Evolutionary conservation across 768 basidiomycete genomes (phyloP), one percentile per base, ranked within the genome.

Genomic region (Podaxis mareebaensis): DNA sequence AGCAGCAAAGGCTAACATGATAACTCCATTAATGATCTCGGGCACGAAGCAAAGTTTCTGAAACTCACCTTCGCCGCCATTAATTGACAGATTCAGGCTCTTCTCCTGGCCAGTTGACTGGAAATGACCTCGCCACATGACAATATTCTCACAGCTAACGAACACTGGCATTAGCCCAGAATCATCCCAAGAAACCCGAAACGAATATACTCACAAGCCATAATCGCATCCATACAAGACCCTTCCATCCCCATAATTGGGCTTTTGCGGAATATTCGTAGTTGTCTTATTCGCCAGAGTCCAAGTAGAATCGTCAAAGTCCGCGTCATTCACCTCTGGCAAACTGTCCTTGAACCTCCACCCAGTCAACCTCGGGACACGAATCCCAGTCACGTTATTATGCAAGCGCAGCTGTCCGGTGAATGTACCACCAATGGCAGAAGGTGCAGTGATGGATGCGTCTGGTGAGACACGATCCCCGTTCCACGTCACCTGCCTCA

Each of bases 161-260:
- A 58, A 15, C 52, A 24, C 40, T 12, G 3, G 22, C 53, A 54
- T 70, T 42, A 69, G 44, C 36, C 48, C 20, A 17, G 38, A 49
- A n/a, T 20, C 30, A 2, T 28, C 36, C 44, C 24, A 58, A 22
- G 48, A 38, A 24, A 4, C 49, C 49, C 33, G 28, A 38, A 49
- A 64, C 42, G 44, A 44, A 38, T 20, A 15, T n/a, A 73, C 88
- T 73, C 64, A 93, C 91, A 88, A 95, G 62, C 86, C 90, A 72
- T 95, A 95, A 73, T 94, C 93, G 69, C 92, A 93, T 0, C 91
- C 92, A 73, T 92, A 93, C 30, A 95, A 75, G n/a, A 93, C 77
- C 40, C 89, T 78, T 1, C 90, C 90, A 65, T 92, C 89, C 1
- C 90, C 90, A 66, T 89, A 91, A 64, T 83, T 77, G 3, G 89